Conservation (phyloP, 805 yeast species). For the Isabelozyma pseudorhagii region DNA sequence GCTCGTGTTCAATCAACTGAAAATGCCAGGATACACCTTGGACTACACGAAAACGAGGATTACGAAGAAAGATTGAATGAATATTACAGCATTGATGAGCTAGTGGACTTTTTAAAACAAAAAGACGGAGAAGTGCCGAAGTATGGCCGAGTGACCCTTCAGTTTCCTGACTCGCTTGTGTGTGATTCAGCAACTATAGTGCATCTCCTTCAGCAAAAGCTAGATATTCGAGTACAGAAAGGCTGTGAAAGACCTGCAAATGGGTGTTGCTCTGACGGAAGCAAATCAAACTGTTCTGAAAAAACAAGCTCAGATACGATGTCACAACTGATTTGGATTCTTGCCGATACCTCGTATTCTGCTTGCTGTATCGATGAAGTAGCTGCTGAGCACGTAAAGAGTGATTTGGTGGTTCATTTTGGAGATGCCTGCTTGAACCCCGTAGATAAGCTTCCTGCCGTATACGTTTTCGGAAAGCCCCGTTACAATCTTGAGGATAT, state of each 20-base stretch:
- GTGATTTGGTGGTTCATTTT: conserved; percentile 85
- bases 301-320: not conserved
- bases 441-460: conserved; percentile 66
- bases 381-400: conserved; percentile 88
- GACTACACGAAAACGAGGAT: conserved; percentile 17
- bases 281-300: not conserved
- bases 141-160: conserved; percentile 66
- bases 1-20: conserved; percentile 34
- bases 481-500: conserved; percentile 42
- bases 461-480: conserved; percentile 77
- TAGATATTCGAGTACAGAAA: conserved; percentile 9
- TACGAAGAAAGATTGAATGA: conserved; percentile 34
- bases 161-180: conserved; percentile 82
- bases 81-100: conserved; percentile 54
- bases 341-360: conserved; percentile 95
- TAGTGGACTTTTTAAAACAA: conserved; percentile 37
- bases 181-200: conserved; percentile 75
- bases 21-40: conserved; percentile 22
- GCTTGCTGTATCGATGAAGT: conserved; percentile 96
- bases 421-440: conserved; percentile 94
- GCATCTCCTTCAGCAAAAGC: conserved; percentile 45
- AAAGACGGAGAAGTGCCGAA: conserved; percentile 20
- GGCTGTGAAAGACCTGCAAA: not conserved
- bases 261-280: not conserved
- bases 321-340: conserved; percentile 59